Evolutionary conservation across 495 filamentous ascomycete species (phyloP).

Genomic region (Aspergillus ellipticus): DNA sequence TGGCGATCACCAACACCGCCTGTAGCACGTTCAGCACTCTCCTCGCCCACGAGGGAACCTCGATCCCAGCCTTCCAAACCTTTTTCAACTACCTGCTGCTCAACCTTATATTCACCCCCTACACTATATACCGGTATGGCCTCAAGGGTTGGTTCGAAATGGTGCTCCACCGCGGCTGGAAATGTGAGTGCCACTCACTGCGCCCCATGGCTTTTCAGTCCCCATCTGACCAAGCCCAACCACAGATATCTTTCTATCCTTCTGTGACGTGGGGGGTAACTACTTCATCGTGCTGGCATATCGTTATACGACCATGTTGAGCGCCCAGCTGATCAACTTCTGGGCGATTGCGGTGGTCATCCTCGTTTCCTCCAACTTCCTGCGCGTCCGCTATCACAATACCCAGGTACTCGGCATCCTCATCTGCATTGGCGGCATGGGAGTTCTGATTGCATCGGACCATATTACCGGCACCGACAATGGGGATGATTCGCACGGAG

Average conservation of each 20-base stretch:
- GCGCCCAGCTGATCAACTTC: constrained; percentile 95
- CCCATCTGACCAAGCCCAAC: constrained; percentile 9
- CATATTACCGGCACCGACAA: constrained; percentile 69
- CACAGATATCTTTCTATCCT: constrained; percentile 76
- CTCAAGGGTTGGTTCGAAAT: constrained; percentile 63
- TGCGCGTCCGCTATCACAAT: constrained; percentile 82
- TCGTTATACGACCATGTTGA: constrained; percentile 84
- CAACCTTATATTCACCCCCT: constrained; percentile 73
- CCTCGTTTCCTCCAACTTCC: constrained; percentile 72
- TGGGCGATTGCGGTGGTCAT: constrained; percentile 97
- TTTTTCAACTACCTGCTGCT: constrained; percentile 92
- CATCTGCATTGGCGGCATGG: constrained; percentile 89
- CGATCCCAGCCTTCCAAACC: constrained; percentile 95
- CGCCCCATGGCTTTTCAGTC: background rate
- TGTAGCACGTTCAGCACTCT: constrained; percentile 86
- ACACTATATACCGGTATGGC: constrained; percentile 80
- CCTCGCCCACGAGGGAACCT: constrained; percentile 63
- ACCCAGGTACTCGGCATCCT: constrained; percentile 83
- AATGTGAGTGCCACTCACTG: constrained; percentile 47
- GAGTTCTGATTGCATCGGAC: constrained; percentile 81
- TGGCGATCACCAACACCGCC: constrained; percentile 81
- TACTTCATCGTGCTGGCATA: constrained; percentile 97
- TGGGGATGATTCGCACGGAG: constrained; percentile 49
- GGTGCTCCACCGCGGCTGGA: constrained; percentile 74
- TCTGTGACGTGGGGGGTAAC: constrained; percentile 94